These are phyloP conservation scores for Draba incana DNA, from an alignment of 345 rosid genomes.

Conservation along the genomic window DNA sequence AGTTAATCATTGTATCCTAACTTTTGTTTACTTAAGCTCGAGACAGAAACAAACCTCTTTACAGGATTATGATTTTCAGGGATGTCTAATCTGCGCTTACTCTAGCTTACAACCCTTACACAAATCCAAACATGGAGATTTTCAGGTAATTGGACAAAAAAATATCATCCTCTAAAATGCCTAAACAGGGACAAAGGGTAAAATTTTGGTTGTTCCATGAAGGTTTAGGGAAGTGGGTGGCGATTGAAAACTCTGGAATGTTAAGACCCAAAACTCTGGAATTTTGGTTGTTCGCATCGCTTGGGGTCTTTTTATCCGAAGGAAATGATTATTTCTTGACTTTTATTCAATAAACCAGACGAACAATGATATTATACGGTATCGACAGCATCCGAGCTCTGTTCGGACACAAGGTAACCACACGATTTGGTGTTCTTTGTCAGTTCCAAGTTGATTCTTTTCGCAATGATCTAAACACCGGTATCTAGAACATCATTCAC, in stretches of 20 bases:
- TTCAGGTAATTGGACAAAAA: too few relatives aligned
- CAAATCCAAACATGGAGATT: conserved; percentile 97
- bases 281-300: conserved; percentile 84
- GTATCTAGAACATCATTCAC: too few relatives aligned
- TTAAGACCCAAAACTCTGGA: conserved; percentile 97
- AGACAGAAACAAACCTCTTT: conserved; percentile 1
- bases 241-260: conserved; percentile 94
- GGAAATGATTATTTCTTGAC: conserved; percentile 60
- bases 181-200: background rate
- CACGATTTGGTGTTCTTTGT: too few relatives aligned
- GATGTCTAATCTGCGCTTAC: conserved; percentile 83
- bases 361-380: too few relatives aligned
- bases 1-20: too few relatives aligned
- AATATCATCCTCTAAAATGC: background rate
- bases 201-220: conserved; percentile 48
- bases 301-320: conserved; percentile 97
- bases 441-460: too few relatives aligned
- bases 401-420: too few relatives aligned
- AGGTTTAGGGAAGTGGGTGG: conserved; percentile 85
- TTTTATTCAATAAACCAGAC: too few relatives aligned
- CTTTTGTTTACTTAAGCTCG: background rate
- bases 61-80: too few relatives aligned
- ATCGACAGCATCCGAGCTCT: too few relatives aligned
- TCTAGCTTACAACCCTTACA: conserved; percentile 96
- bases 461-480: too few relatives aligned